Percentiles rank a stretch among this genome's conserved stretches.
Evolutionary conservation across 768 basidiomycete species (phyloP).

Genomic region (Lentinula raphanica): DNA sequence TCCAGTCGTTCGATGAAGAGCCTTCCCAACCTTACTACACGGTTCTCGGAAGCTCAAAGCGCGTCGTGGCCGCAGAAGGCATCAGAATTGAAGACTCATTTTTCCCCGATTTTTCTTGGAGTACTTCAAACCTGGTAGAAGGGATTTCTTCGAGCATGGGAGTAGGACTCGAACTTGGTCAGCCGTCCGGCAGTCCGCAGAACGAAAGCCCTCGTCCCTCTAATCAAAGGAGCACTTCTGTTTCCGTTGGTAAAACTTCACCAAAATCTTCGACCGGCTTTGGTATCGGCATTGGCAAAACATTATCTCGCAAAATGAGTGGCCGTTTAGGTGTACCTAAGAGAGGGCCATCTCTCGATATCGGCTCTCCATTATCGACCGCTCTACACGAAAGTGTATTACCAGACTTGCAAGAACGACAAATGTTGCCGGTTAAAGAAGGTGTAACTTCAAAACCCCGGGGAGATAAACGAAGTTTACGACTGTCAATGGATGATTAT

Average conservation of each 20-base stretch:
- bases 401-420: slow-evolving; percentile 30
- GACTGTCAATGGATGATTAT: slow-evolving; percentile 29
- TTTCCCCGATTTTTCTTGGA: slow-evolving; percentile 6
- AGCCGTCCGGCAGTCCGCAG: background rate
- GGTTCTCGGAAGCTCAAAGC: slow-evolving; percentile 43
- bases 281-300: slow-evolving; percentile 15
- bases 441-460: background rate
- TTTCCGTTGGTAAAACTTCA: background rate
- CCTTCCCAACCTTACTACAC: slow-evolving; percentile 46
- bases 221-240: background rate
- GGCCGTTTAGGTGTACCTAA: slow-evolving; percentile 22
- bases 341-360: background rate
- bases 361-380: background rate
- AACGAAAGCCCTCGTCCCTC: background rate
- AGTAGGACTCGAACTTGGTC: slow-evolving; percentile 5
- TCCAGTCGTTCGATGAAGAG: background rate
- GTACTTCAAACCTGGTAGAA: slow-evolving; percentile 3
- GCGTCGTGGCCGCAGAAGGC: slow-evolving; percentile 38
- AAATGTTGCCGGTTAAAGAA: slow-evolving; percentile 7
- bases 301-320: slow-evolving; percentile 31
- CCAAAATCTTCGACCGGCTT: background rate
- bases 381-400: slow-evolving; percentile 11
- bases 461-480: slow-evolving; percentile 11
- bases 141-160: slow-evolving; percentile 11
- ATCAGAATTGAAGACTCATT: slow-evolving; percentile 34